Conservation (phyloP, 169 alveolate genomes). For the Theileria luwenshuni region DNA sequence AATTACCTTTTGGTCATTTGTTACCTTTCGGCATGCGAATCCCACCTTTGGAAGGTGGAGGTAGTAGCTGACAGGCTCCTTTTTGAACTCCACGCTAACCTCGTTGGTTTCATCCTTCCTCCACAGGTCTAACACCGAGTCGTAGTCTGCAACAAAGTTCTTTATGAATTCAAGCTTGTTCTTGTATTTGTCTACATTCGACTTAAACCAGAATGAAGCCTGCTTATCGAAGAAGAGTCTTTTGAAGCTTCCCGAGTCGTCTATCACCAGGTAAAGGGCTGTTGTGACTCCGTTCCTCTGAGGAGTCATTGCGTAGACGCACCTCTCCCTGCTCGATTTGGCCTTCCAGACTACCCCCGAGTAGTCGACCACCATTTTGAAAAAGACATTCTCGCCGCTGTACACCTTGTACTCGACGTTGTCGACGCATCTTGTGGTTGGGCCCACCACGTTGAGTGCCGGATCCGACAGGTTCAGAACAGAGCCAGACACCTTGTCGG, state of each 20-base stretch:
- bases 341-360: slow-evolving; percentile 14
- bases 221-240: neutral
- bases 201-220: neutral
- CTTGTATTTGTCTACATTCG: slow-evolving; percentile 8
- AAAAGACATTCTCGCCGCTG: neutral
- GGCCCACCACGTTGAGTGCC: neutral
- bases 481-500: neutral
- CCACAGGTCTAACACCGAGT: neutral
- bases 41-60: slow-evolving; percentile 8
- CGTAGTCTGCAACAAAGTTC: neutral
- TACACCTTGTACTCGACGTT: slow-evolving; percentile 5
- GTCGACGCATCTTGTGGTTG: neutral
- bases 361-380: slow-evolving; percentile 4
- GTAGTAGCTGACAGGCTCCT: neutral
- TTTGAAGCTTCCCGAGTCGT: neutral
- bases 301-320: slow-evolving; percentile 6
- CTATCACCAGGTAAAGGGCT: slow-evolving; percentile 18
- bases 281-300: neutral
- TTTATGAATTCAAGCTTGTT: neutral
- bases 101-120: neutral
- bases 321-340: slow-evolving; percentile 3
- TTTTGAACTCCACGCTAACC: neutral
- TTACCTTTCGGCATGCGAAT: neutral
- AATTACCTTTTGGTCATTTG: neutral
- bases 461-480: neutral